Evolutionary conservation across 345 rosid species (phyloP), one percentile per base, ranked within the genome.

Genomic region (Eucalyptus tenuipes): DNA sequence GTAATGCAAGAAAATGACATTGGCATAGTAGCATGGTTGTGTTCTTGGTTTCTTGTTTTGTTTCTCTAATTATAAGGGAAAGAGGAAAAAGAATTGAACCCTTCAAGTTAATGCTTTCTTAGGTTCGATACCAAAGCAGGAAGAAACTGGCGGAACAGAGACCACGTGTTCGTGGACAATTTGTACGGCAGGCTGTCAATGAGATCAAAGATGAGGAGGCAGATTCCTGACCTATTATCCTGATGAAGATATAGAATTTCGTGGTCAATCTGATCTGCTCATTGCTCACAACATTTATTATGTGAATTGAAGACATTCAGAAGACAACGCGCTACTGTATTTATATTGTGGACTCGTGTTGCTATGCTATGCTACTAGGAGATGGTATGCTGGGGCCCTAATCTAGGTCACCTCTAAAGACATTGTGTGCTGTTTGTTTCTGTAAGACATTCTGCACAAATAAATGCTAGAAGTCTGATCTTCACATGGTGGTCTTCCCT

Each of bases 91-190:
- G 31, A 37, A 29, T n/a, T 45, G 52, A 71, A 10, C 31, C 18
- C 53, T 80, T 79, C 50, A 15, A 11, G 24, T 45, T 37, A 18
- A 14, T 81, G 47, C 59, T 57, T 80, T 90, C 87, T 42, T 91
- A 95, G 95, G 94, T 95, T 79, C 93, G 95, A 82, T 95, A 95
- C 75, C 92, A 94, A 9, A 93, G 95, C 88, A 91, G 95, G 89
- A 93, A 94, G 93, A 92, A 91, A 80, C 90, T 94, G 89, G 95
- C 96, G 2, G 94, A 94, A 85, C 95, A 93, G 87, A 90, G 95
- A 86, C 95, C 96, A 8, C 92, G 95, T 5, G 49, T 94, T 71
- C 91, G 92, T 86, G 95, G 94, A 37, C 96, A 93, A 66, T 94
- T 94, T 89, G 94, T 94, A 33, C 93, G 92, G 45, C 93, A 90